Evolutionary conservation across 1,284 basidiomycete genomes (phyloP), one percentile per base, ranked within the genome.

Genomic region (Heterobasidion occidentale): DNA sequence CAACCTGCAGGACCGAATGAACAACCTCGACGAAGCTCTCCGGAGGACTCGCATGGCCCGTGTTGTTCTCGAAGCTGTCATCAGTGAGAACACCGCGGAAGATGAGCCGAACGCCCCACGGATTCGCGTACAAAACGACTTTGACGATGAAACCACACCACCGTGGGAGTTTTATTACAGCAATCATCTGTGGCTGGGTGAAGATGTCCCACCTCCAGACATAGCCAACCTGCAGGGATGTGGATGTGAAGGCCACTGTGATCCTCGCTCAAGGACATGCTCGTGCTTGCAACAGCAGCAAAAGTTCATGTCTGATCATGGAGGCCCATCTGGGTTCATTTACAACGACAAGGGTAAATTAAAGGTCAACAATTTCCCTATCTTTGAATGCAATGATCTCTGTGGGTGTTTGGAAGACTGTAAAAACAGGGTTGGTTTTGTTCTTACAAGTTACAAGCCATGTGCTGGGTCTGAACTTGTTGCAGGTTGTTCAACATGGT

Each of bases 361-460:
- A 38, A 81, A 77, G 61, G 52, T 62, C 8, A 64, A 70, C 11
- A 76, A 77, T 7, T 80, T 80, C 54, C 86, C 92, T 0, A 85
- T 95, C 38, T 92, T 90, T 64, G 94, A 96, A 69, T 97, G 94
- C 68, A 92, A 94, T 64, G 83, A 81, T 47, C 73, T 83, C 14
- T 97, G 94, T 67, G 77, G 79, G 1, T 97, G 94, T 70, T 83
- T 84, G 3, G 84, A 88, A 1, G 81, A 86, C 47, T 97, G 94
- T 67, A 74, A 72, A 52, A 96, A 96, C 69, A 73, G 92, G 65
- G 93, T 94, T 63, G 61, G 81, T 70, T 5, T 9, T 38, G 42
- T 35, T 45, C 17, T 48, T 48, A 46, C 47, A 7, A 48, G 44
- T 15, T 7, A 35, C 35, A 20, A 20, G 17, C 36, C 19, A 20